phyloP scores from a whole-genome alignment of 257 asterid genomes.

The Misopates orontium region DNA sequence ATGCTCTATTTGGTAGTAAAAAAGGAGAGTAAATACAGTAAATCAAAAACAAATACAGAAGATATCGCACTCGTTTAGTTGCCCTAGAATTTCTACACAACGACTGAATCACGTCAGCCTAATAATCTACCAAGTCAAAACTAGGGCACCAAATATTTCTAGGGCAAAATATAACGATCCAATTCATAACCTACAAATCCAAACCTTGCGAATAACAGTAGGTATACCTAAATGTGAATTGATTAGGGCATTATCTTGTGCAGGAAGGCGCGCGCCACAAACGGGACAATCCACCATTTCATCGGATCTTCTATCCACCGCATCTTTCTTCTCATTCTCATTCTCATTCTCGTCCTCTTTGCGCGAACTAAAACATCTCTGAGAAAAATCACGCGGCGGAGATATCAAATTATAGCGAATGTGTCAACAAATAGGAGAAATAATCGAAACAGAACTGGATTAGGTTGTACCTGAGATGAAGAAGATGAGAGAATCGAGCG shows the following conservation, averaged over 20 bases:
- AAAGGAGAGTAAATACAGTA: too few species aligned
- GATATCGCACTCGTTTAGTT: too few species aligned
- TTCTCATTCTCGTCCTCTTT: conserved; percentile 25
- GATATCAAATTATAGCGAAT: background rate
- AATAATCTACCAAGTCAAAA: too few species aligned
- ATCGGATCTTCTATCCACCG: conserved; percentile 25
- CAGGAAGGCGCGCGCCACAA: conserved; percentile 56
- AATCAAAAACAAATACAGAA: too few species aligned
- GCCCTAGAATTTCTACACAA: too few species aligned
- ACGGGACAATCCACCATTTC: conserved; percentile 70
- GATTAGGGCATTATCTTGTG: conserved; percentile 43
- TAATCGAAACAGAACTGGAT: background rate
- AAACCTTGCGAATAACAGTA: background rate
- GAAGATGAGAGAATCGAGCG: conserved; percentile 38
- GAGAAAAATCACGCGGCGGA: background rate
- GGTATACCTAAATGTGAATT: conserved; percentile 80
- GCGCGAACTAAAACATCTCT: conserved; percentile 36
- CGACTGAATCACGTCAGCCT: background rate
- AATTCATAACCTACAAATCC: background rate
- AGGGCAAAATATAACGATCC: too few species aligned
- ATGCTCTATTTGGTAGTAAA: too few species aligned
- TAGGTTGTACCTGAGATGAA: conserved; percentile 35
- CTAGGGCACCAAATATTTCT: too few species aligned
- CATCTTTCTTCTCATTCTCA: conserved; percentile 29
- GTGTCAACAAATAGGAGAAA: background rate